Percentiles rank a stretch among this genome's conserved stretches.
phyloP scores from a whole-genome alignment of 23 red algal species.

The Gracilaria domingensis region DNA sequence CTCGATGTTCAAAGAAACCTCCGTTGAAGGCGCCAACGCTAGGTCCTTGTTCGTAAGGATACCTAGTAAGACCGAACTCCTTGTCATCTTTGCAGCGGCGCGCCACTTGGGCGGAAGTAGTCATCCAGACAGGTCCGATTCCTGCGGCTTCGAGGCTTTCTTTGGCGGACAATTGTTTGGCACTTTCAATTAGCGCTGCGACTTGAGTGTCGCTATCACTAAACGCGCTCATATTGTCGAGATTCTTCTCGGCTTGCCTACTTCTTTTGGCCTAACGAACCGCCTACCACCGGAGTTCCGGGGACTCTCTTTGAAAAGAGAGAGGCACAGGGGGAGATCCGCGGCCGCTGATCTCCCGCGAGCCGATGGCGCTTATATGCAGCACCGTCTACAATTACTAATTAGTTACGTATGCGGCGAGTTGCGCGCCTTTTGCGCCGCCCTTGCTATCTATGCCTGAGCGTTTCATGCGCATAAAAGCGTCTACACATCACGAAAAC shows the following conservation, averaged over 20 bases:
- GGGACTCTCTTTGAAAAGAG: constrained; percentile 28
- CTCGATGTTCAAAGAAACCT: neutral
- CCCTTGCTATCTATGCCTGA: neutral
- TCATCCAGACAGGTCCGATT: neutral
- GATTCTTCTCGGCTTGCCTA: neutral
- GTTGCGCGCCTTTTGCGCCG: neutral
- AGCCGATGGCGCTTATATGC: neutral
- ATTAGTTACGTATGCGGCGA: neutral
- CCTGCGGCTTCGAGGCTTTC: neutral
- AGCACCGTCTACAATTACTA: neutral
- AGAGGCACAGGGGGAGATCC: neutral
- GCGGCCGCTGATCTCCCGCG: neutral
- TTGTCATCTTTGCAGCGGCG: constrained; percentile 1
- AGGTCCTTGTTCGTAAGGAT: neutral
- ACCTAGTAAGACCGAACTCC: neutral
- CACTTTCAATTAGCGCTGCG: neutral
- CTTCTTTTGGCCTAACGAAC: neutral
- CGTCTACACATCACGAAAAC: neutral
- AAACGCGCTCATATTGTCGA: neutral
- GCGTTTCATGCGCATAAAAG: neutral
- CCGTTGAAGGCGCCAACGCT: neutral
- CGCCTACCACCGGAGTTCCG: constrained; percentile 2
- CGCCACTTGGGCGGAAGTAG: neutral
- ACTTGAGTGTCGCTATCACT: neutral
- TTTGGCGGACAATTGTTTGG: neutral